Evolutionary conservation across 768 basidiomycete genomes (phyloP).

Genomic region (Lactarius hengduanensis): DNA sequence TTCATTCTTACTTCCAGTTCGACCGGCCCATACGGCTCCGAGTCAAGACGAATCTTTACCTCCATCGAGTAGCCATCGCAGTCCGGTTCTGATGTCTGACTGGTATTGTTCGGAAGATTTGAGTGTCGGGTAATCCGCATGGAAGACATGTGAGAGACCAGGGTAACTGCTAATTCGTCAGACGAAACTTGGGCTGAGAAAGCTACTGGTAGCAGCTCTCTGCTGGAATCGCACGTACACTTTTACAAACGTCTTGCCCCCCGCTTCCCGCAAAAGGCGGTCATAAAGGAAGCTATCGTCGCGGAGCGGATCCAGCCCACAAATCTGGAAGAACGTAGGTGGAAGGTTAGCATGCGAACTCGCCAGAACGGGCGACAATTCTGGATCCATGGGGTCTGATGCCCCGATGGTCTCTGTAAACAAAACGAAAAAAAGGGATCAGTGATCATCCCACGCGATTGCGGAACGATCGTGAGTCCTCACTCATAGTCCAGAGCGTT

Average conservation of each 20-base stretch:
- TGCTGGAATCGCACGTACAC: conserved; percentile 8
- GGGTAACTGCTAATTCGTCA: conserved; percentile 2
- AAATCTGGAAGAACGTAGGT: conserved; percentile 7
- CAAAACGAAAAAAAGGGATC: not conserved
- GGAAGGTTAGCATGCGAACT: conserved; percentile 8
- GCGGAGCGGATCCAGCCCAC: conserved; percentile 15
- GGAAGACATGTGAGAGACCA: conserved; percentile 7
- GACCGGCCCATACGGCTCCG: not conserved
- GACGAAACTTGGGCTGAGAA: not conserved
- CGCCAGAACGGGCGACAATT: conserved; percentile 11
- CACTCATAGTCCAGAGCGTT: not conserved
- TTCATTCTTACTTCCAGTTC: not conserved
- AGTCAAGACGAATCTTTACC: not conserved
- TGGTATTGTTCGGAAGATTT: not conserved
- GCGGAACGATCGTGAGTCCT: not conserved
- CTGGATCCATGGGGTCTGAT: conserved; percentile 2
- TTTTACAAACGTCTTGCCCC: conserved; percentile 2
- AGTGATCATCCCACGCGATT: not conserved
- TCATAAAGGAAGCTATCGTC: conserved; percentile 17
- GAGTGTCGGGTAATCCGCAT: not conserved
- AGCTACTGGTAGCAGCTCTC: not conserved
- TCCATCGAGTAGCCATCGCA: not conserved
- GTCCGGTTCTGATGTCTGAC: conserved; percentile 6
- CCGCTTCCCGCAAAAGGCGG: conserved; percentile 3
- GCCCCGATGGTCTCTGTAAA: not conserved